These are phyloP conservation scores for Astrothelium subdiscretum DNA, from an alignment of 495 filamentous ascomycete genomes.

Conservation along the genomic window DNA sequence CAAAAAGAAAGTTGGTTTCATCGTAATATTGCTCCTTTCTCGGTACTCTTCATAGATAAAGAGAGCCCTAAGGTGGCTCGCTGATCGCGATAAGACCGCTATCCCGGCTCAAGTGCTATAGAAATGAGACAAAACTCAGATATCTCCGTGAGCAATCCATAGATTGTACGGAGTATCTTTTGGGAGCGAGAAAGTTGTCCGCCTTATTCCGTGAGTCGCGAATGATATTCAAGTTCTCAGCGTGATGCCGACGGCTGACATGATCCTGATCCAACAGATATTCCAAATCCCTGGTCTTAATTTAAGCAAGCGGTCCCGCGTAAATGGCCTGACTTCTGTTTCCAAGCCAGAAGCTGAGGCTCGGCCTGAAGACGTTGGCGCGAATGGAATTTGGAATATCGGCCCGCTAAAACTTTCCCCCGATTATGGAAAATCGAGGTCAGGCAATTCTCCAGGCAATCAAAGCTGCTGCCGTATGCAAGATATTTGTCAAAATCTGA, in stretches of 20 bases:
- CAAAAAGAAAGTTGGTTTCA: not conserved
- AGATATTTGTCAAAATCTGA: not conserved
- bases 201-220: too few relatives aligned
- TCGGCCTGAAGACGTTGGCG: not conserved
- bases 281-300: not conserved
- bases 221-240: too few relatives aligned
- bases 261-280: not conserved
- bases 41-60: too few relatives aligned
- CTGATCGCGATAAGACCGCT: too few relatives aligned
- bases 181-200: too few relatives aligned
- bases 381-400: not conserved
- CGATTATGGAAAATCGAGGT: not conserved
- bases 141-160: too few relatives aligned
- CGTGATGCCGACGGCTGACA: not conserved
- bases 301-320: not conserved
- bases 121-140: too few relatives aligned
- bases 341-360: not conserved
- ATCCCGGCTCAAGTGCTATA: too few relatives aligned
- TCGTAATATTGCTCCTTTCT: too few relatives aligned
- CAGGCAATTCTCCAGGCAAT: not conserved
- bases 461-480: not conserved
- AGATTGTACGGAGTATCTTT: too few relatives aligned
- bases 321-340: not conserved
- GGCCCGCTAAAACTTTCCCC: slow-evolving; percentile 2
- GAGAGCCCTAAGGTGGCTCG: too few relatives aligned